Percentiles rank a stretch among this genome's conserved stretches.
These are phyloP conservation scores for Podospora appendiculata DNA, from an alignment of 495 filamentous ascomycete genomes.

Conservation along the genomic window DNA sequence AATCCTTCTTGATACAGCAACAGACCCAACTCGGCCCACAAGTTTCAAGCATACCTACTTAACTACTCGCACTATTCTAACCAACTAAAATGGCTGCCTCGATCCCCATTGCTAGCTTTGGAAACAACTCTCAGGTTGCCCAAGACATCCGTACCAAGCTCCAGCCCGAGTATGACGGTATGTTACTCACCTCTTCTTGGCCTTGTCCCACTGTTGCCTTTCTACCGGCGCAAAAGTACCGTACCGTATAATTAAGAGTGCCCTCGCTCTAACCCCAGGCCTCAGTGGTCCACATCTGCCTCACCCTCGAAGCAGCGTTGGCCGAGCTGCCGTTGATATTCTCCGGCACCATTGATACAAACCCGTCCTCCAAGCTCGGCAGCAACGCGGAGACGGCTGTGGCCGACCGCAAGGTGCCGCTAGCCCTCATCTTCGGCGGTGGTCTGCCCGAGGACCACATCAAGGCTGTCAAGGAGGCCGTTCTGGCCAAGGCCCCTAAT, in stretches of 20 bases:
- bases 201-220: neutral
- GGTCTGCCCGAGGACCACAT: constrained; percentile 15
- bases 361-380: constrained; percentile 11
- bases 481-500: constrained; percentile 7
- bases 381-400: constrained; percentile 11
- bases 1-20: too few species aligned
- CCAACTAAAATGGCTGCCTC: constrained; percentile 6
- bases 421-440: constrained; percentile 22
- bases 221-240: neutral
- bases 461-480: constrained; percentile 6
- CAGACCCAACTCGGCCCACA: too few species aligned
- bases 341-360: constrained; percentile 6
- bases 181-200: neutral
- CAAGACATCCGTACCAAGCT: constrained; percentile 11
- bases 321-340: constrained; percentile 18
- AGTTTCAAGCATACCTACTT: too few species aligned
- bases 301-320: constrained; percentile 7
- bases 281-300: constrained; percentile 21
- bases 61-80: too few species aligned
- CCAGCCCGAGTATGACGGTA: constrained; percentile 23
- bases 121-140: constrained; percentile 17
- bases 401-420: constrained; percentile 12
- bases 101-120: constrained; percentile 19
- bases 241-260: neutral
- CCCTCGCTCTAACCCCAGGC: neutral